These are phyloP conservation scores for Hypoxylon sp. DNA, from an alignment of 2,329 filamentous ascomycete species.

Conservation along the genomic window DNA sequence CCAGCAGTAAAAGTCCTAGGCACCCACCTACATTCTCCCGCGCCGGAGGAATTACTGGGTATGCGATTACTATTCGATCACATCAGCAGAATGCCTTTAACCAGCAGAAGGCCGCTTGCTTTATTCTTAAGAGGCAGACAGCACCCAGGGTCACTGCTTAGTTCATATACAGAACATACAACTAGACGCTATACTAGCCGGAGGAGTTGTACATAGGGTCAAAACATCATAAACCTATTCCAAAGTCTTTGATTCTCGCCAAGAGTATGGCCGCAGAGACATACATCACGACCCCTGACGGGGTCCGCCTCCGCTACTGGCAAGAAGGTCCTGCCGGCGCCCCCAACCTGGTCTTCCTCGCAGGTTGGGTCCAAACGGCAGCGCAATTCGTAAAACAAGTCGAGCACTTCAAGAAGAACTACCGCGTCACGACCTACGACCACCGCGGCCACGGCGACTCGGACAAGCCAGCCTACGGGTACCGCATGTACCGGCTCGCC, in stretches of 20 bases:
- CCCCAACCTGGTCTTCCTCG: conserved; percentile 50
- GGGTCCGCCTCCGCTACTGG: conserved; percentile 48
- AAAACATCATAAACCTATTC: neutral
- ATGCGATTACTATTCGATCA: neutral
- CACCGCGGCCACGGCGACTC: conserved; percentile 53
- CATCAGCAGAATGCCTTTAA: neutral
- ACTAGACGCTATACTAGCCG: too few relatives aligned
- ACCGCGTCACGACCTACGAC: conserved; percentile 52
- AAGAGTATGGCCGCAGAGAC: conserved; percentile 18
- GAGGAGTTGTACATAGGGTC: too few relatives aligned
- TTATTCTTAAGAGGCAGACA: neutral
- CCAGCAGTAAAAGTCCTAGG: neutral
- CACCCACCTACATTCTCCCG: too few relatives aligned
- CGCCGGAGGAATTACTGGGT: too few relatives aligned
- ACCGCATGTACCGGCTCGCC: conserved; percentile 49
- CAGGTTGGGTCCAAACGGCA: conserved; percentile 52
- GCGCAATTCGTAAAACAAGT: conserved; percentile 52
- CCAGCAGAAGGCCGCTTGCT: neutral
- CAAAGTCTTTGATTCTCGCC: neutral
- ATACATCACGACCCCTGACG: conserved; percentile 43
- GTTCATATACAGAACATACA: too few relatives aligned
- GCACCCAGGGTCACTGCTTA: too few relatives aligned
- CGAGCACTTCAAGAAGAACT: conserved; percentile 46
- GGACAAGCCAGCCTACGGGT: conserved; percentile 50
- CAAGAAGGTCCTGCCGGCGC: conserved; percentile 45